A percentile compares a stretch with the other conserved stretches of the same genome.
These are phyloP conservation scores for Phytophthora hibernalis DNA, from an alignment of 352 stramenopile genomes.

Conservation along the genomic window DNA sequence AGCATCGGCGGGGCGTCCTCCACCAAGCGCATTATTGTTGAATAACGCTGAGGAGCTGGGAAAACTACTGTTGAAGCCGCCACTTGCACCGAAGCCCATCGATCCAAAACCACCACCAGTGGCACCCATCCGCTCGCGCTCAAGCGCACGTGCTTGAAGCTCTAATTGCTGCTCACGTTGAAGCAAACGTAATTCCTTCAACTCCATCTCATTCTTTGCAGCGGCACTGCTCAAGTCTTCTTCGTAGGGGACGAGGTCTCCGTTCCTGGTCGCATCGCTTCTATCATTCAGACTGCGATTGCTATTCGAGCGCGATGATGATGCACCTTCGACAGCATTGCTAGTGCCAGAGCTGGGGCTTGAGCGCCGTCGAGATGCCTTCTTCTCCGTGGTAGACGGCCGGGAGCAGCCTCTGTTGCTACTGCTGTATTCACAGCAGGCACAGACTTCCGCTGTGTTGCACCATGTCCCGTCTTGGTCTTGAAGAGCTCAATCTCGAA, in stretches of 20 bases:
- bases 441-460: conserved; percentile 41
- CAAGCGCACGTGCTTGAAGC: conserved; percentile 52
- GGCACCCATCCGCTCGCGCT: conserved; percentile 42
- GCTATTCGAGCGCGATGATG: conserved; percentile 31
- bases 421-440: conserved; percentile 27
- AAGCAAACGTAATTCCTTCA: conserved; percentile 60
- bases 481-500: conserved; percentile 82
- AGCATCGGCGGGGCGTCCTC: conserved; percentile 51
- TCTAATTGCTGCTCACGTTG: conserved; percentile 66
- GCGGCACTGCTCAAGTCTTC: conserved; percentile 38
- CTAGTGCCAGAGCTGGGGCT: conserved; percentile 32
- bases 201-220: conserved; percentile 59
- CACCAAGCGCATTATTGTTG: conserved; percentile 35
- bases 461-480: conserved; percentile 58
- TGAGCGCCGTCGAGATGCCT: conserved; percentile 43
- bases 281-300: conserved; percentile 20
- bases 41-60: conserved; percentile 37
- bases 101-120: conserved; percentile 28
- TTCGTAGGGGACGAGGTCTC: conserved; percentile 61
- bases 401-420: conserved; percentile 23
- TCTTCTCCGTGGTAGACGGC: conserved; percentile 23
- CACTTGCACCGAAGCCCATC: conserved; percentile 33
- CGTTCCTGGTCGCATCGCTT: conserved; percentile 28
- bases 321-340: conserved; percentile 4
- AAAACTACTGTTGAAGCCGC: conserved; percentile 35